These are phyloP conservation scores for Eucalyptus cloeziana DNA, from an alignment of 345 rosid species.

Conservation along the genomic window DNA sequence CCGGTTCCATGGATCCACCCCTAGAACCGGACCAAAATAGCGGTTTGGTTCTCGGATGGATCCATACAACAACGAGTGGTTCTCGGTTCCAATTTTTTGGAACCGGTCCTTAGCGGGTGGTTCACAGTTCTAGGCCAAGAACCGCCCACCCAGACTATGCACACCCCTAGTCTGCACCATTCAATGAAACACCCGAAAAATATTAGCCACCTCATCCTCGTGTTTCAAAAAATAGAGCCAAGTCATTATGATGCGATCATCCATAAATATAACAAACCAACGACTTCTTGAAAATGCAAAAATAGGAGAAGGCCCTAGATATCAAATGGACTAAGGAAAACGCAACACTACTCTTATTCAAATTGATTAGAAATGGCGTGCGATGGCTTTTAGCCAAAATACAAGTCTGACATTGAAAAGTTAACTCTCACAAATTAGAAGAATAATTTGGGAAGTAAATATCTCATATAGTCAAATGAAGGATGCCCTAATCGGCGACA, in stretches of 20 bases:
- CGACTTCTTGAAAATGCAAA: fast-evolving
- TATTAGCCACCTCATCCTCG: background rate
- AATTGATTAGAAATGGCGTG: background rate
- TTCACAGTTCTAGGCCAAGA: no score
- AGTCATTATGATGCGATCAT: background rate
- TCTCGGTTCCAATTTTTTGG: no score
- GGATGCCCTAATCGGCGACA: background rate
- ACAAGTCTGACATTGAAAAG: background rate
- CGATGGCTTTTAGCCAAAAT: background rate
- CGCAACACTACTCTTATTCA: background rate
- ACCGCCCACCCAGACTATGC: no score
- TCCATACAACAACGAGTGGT: no score
- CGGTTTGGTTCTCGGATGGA: no score
- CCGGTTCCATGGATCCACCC: no score
- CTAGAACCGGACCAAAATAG: no score
- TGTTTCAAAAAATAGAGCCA: background rate
- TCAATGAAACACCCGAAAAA: no score
- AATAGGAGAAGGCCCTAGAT: background rate
- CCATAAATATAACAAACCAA: background rate
- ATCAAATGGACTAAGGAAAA: background rate
- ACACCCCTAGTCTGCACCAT: no score
- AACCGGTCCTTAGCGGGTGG: no score
- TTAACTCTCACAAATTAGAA: background rate
- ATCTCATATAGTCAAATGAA: background rate
- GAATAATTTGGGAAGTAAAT: background rate